Base-by-base conservation (phyloP, 2,329 filamentous ascomycete genomes). In the Ploettnerulaceae sp. region DNA sequence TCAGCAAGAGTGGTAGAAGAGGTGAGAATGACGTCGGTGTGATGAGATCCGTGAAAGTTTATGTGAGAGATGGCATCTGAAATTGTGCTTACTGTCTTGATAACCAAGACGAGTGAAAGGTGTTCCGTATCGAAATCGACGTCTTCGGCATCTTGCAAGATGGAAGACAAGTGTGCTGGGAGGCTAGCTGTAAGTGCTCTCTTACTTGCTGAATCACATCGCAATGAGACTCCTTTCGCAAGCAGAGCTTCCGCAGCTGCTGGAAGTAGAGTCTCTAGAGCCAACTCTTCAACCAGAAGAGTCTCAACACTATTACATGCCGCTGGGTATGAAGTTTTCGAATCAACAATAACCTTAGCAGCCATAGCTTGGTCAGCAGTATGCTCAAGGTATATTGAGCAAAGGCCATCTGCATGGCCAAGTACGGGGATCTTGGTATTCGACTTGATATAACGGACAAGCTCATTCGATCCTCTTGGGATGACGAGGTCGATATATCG, bases 231-330 rank as follows among this genome's bases (percentile, higher is more conserved):
- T 12, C 88, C 89, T 64, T 86, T 86, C 24, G 72, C 73, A 4
- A 88, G 69, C 1, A 98, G 76, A 1, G 84, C 86, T 49, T 77
- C 66, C n/a, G 86, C 90, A 11, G 93, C 81, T 2, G 67, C 61
- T 1, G 89, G 86, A 33, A 95, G 77, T 28, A 86, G 65, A 3
- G 77, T 83, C 25, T 67, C 63, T 3, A 95, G 72, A 0, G 82
- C 83, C 12, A 77, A 69, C 51, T 86, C 75, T 58, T 96, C 83
- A 4, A 97, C 85, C 14, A 98, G 79, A 7, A 98, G 76, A 1
- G 89, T 94, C 69, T 98, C 93, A n/a, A 90, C 70, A 32, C 86
- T 82, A 70, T 98, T 98, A 74, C 93, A 98, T 11, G 91, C 93
- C 28, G 93, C 93, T 1, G 91, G 89, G 63, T 98, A 98, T 66